Evolutionary conservation across 2,329 filamentous ascomycete genomes (phyloP).

Genomic region (Davidsoniella eucalypti): DNA sequence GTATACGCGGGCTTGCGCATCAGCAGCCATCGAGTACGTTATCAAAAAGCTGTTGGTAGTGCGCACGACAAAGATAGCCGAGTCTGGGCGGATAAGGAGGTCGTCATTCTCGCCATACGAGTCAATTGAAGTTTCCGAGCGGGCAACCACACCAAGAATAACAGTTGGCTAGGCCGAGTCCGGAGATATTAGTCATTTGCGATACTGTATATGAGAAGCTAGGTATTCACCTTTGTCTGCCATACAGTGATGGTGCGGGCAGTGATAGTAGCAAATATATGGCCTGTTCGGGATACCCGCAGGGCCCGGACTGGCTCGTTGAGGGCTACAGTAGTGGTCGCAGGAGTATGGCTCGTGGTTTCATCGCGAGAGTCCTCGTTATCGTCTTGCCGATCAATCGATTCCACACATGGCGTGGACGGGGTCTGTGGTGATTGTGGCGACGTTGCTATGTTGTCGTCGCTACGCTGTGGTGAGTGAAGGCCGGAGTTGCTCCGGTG

Average conservation of each 20-base stretch:
- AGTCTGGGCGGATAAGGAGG: constrained; percentile 77
- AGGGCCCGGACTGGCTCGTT: constrained; percentile 56
- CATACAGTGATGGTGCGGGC: constrained; percentile 76
- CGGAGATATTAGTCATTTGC: constrained; percentile 11
- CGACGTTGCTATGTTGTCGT: constrained; percentile 15
- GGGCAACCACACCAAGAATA: constrained; percentile 67
- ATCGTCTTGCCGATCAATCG: constrained; percentile 36
- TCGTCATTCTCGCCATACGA: constrained; percentile 76
- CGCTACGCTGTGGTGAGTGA: constrained; percentile 9
- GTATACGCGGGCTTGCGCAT: constrained; percentile 69
- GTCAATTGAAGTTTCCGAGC: constrained; percentile 62
- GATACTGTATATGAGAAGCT: constrained; percentile 2
- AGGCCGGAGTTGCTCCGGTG: constrained; percentile 5
- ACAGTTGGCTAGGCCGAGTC: constrained; percentile 53
- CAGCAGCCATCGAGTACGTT: constrained; percentile 81
- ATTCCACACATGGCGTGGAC: constrained; percentile 38
- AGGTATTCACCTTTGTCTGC: constrained; percentile 66
- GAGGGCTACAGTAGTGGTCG: constrained; percentile 16
- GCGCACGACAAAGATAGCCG: constrained; percentile 79
- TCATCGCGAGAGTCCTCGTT: constrained; percentile 9
- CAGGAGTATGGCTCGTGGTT: neutral
- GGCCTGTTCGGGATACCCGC: constrained; percentile 60
- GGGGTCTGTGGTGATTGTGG: constrained; percentile 37
- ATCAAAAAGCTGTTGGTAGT: constrained; percentile 77
- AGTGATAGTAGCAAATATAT: constrained; percentile 77